Percentiles rank a stretch among this genome's conserved stretches.
Conservation (phyloP, 129 eudicot species). For the Rutidosis leptorrhynchoides region DNA sequence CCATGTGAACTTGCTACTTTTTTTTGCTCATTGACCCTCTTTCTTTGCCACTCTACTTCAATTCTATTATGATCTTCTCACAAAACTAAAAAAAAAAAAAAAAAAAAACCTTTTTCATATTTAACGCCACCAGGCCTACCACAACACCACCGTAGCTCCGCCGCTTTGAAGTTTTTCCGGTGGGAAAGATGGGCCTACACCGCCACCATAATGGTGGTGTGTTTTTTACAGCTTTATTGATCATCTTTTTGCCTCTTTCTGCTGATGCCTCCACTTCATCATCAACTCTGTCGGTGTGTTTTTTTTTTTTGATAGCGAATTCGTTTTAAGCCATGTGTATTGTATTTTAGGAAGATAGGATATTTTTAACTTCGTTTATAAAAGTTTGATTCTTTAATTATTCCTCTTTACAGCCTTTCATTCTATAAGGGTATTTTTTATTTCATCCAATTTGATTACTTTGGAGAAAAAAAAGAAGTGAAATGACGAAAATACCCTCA, state of each 20-base stretch:
- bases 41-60: constrained; percentile 17
- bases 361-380: background rate
- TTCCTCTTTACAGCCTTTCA: constrained; percentile 29
- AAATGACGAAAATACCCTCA: too few relatives aligned
- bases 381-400: constrained; percentile 7
- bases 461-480: too few relatives aligned
- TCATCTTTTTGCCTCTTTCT: constrained; percentile 34
- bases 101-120: too few relatives aligned
- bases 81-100: background rate
- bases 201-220: constrained; percentile 36
- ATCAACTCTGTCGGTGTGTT: constrained; percentile 60
- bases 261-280: constrained; percentile 48
- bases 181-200: constrained; percentile 28
- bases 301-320: too few relatives aligned
- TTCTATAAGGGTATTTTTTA: constrained; percentile 21
- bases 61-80: background rate
- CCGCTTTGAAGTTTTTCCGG: constrained; percentile 1
- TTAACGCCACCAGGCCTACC: background rate
- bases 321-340: too few relatives aligned
- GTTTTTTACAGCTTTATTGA: constrained; percentile 37
- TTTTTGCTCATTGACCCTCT: constrained; percentile 17
- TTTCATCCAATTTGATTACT: background rate
- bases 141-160: constrained; percentile 3
- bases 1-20: constrained; percentile 34
- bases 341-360: constrained; percentile 9